Evolutionary conservation across 441 rosid genomes (phyloP), one percentile per base, ranked within the genome.

Genomic region (Adansonia madagascariensis): DNA sequence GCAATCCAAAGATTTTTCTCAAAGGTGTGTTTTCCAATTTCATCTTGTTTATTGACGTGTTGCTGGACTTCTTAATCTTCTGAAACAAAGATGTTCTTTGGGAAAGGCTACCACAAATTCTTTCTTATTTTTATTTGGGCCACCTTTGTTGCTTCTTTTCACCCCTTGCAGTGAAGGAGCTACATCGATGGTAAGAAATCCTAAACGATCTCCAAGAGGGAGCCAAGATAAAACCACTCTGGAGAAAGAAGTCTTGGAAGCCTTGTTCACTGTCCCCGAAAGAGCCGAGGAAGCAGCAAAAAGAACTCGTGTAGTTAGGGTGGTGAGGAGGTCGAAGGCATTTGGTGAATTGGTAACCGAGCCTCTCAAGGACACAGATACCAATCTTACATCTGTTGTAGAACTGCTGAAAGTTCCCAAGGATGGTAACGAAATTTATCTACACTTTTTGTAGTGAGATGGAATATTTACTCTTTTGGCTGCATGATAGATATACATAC

Each of bases 201-300:
- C 78, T 61, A 75, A 53, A 73, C 69, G 64, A 64, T 64, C 79
- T 65, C 75, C 75, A 65, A 57, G 73, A 39, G 10, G 47, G 53
- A 71, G 31, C 27, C 4, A 52, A 31, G 73, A 77, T 73, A 84
- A 79, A 50, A 41, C 24, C 56, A 72, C 56, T 73, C 84, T 84
- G 82, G 86, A 82, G 80, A 83, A 75, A 76, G 88, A 88, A 79
- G 75, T 90, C 53, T 68, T 90, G 75, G 81, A 82, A 74, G 71
- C 89, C 62, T 82, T 87, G 61, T 90, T 90, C 84, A 75, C 69
- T 75, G 83, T 82, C 79, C 77, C 82, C 4, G 79, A 74, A 74
- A 90, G 82, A 81, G 68, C 76, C 15, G 87, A 79, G 74, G 88
- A 84, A 68, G 80, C 44, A 20, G 79, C 87, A 44, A 82, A 75